These are phyloP conservation scores for Typha latifolia DNA, from an alignment of 176 grass and related monocot species.

Conservation along the genomic window DNA sequence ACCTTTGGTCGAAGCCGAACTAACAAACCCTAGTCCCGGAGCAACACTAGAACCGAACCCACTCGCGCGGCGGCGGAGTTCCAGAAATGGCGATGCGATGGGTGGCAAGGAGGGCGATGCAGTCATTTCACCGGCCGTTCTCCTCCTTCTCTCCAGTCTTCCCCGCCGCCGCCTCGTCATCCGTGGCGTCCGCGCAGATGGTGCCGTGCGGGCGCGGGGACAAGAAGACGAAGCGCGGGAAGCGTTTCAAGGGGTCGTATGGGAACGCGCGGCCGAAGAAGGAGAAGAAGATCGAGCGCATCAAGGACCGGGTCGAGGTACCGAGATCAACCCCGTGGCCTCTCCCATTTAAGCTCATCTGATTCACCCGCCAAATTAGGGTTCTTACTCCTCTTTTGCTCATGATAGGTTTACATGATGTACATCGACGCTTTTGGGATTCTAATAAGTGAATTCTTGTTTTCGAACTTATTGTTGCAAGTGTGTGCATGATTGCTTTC, in stretches of 20 bases:
- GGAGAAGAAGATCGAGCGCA: conserved; percentile 88
- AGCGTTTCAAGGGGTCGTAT: conserved; percentile 96
- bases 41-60: too few species aligned
- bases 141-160: neutral
- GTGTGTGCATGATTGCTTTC: too few species aligned
- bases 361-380: conserved; percentile 26
- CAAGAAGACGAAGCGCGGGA: conserved; percentile 93
- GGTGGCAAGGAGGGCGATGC: too few species aligned
- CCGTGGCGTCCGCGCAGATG: conserved; percentile 16
- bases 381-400: conserved; percentile 18
- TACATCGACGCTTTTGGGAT: too few species aligned
- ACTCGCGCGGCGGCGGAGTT: neutral
- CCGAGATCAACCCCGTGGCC: conserved; percentile 93
- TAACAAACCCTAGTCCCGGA: too few species aligned
- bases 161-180: neutral
- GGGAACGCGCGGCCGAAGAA: conserved; percentile 74
- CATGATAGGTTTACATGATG: too few species aligned
- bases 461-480: too few species aligned
- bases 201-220: conserved; percentile 88
- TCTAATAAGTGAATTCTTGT: too few species aligned
- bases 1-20: too few species aligned
- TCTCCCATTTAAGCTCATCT: conserved; percentile 94
- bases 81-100: too few species aligned
- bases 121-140: neutral
- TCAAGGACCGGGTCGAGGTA: conserved; percentile 97